These are phyloP conservation scores for Ogataea pignaliae DNA, from an alignment of 805 yeast genomes.

Conservation along the genomic window DNA sequence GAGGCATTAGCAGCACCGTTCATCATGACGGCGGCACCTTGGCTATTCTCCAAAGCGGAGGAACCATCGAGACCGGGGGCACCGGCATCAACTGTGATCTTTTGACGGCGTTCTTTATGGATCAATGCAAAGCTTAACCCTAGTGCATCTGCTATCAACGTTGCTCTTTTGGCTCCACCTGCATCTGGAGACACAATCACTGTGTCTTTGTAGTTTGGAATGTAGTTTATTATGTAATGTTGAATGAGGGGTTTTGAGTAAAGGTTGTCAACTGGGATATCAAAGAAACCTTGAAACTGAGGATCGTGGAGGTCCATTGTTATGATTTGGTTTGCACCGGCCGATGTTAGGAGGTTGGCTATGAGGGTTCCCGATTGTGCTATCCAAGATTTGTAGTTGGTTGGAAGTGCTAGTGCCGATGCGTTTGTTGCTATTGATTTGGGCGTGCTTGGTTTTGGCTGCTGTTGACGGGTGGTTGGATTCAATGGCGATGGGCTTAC, in stretches of 20 bases:
- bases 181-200: conserved; percentile 97
- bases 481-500: conserved; percentile 2
- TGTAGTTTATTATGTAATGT: conserved; percentile 71
- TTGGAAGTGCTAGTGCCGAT: conserved; percentile 40
- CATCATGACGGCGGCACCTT: conserved; percentile 5
- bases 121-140: conserved; percentile 90
- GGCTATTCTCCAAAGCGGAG: conserved; percentile 8
- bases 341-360: conserved; percentile 80
- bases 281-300: conserved; percentile 96
- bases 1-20: conserved; percentile 12
- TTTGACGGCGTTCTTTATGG: conserved; percentile 82
- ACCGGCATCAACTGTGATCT: conserved; percentile 26
- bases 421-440: conserved; percentile 17
- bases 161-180: conserved; percentile 98
- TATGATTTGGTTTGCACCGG: conserved; percentile 95
- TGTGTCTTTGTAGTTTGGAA: conserved; percentile 77
- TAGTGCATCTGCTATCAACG: conserved; percentile 86
- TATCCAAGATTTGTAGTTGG: conserved; percentile 83
- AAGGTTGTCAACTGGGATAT: conserved; percentile 91
- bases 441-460: background rate
- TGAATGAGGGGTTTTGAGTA: conserved; percentile 85
- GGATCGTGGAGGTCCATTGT: conserved; percentile 99
- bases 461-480: conserved; percentile 2
- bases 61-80: background rate
- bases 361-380: conserved; percentile 92